Conservation (phyloP, 2,329 filamentous ascomycete genomes). For the Fusarium fujikuroi region DNA sequence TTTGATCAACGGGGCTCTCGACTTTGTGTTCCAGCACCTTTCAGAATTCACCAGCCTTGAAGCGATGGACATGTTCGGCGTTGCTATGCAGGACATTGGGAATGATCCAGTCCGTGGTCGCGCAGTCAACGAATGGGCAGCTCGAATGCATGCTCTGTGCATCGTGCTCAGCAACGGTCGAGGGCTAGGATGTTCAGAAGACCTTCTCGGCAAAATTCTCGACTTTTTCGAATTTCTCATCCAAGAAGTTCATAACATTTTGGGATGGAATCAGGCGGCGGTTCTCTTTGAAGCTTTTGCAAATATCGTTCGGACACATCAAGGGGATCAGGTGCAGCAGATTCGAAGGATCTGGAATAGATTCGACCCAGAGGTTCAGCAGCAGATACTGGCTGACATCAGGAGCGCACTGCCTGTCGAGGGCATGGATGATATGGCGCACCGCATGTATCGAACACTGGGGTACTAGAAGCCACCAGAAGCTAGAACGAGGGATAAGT, state of each 20-base stretch:
- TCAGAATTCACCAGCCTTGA: constrained; percentile 23
- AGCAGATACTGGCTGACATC: constrained; percentile 32
- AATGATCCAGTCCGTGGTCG: neutral
- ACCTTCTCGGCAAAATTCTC: constrained; percentile 39
- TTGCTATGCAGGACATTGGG: constrained; percentile 22
- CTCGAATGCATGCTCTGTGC: constrained; percentile 39
- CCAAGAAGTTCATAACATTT: constrained; percentile 28
- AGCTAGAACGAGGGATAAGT: neutral
- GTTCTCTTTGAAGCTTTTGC: constrained; percentile 40
- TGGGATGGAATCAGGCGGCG: constrained; percentile 18
- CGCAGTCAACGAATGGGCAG: constrained; percentile 24
- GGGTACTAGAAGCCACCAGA: constrained; percentile 6
- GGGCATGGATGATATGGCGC: constrained; percentile 21
- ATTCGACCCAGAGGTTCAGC: constrained; percentile 35
- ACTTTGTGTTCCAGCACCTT: constrained; percentile 34
- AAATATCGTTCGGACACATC: constrained; percentile 34
- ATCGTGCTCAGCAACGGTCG: constrained; percentile 43
- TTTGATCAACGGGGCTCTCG: constrained; percentile 23
- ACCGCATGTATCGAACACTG: constrained; percentile 39
- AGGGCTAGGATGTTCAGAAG: constrained; percentile 44
- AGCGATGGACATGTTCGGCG: constrained; percentile 31
- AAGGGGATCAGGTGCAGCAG: constrained; percentile 9
- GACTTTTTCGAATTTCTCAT: constrained; percentile 41
- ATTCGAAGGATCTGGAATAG: constrained; percentile 38
- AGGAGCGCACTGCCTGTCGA: constrained; percentile 19